Evolutionary conservation across 2,329 filamentous ascomycete species (phyloP), one percentile per base, ranked within the genome.

Genomic region (Westerdykella sp.): DNA sequence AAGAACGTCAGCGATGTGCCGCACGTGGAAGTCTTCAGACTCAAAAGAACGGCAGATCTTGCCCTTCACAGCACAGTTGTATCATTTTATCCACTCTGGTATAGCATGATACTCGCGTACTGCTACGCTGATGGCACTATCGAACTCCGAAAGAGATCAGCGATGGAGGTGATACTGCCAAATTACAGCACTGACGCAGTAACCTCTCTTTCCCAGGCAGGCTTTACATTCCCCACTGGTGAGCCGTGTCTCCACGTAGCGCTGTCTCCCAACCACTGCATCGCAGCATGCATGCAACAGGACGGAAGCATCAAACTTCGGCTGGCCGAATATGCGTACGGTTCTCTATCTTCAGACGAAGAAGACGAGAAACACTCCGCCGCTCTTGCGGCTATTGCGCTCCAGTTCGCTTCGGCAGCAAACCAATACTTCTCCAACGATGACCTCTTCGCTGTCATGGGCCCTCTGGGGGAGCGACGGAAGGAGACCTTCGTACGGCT

Each of bases 121-220:
- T 77, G 78, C 21, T 87, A 87, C 54, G 85, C 85, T 48, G 89
- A 95, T 60, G 87, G 90, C 10, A 84, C 81, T 0, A 73, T 94
- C 3, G 83, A 93, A 53, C 87, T 91, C 64, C 80, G 87, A 43
- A 85, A 94, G 57, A 79, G 88, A 10, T 74, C 78, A 38, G 85
- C 80, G 0, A 84, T 95, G 77, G 74, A 80, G 4, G 75, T 83
- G 41, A 71, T 90, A 1, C 81, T 79, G 49, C 76, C 78, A 5
- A 77, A 84, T 43, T 74, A 77, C 22, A 83, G 85, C 54, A 68
- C 79, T 6, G 77, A 80, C 35, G 80, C 73, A 37, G 79, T 94
- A 25, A 80, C 78, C 48, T 85, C 80, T 44, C 73, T 94, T 22
- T 73, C 83, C 22, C 87, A 95, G 63, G 81, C 83, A 37, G 88